Base-by-base conservation (phyloP, 2,329 filamentous ascomycete species). In the Zasmidium cellare region DNA sequence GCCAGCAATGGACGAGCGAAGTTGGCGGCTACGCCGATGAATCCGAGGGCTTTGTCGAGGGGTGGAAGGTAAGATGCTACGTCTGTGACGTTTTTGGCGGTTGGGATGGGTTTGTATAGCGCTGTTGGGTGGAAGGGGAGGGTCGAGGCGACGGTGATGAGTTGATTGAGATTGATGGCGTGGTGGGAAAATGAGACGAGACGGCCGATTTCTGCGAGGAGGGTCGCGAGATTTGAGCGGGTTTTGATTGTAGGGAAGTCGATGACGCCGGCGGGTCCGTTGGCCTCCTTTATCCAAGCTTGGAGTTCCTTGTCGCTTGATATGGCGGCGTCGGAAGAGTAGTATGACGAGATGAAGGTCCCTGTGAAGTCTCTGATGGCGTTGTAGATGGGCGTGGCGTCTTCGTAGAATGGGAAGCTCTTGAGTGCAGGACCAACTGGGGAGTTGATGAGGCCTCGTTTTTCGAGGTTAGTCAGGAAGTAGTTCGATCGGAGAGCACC, bases 261-360 rank as follows among this genome's bases (percentile, higher is more conserved):
- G 25, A 76, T 65, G 1, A 72, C 72, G 55, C 71, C 51, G 0
- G 77, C 78, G 1, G 63, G 57, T 1, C 66, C 69, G 50, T 68
- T 73, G 22, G 75, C 75, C 68, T 82, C 79, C 1, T 51, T 46
- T 24, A 78, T 70, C 79, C 79, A 82, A n/a, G 69, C 69, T 55
- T 77, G 74, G 1, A 82, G 64, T 57, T 82, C 79, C 0, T 47
- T 20, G 61, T 82, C 80, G 3, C 56, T 52, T 1, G 55, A 51
- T 9, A 81, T 60, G 6, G 66, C 67, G 1, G 53, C 50, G 48
- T 76, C 69, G 24, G 61, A 63, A 1, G 57, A 2, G 67, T 82
- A 82, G 67, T 79, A 81, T 0, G 78, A 75, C 41, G 76, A 65
- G n/a, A 81, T 70, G 56, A 79, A 78, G 2, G 71, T 55, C 9